These are phyloP conservation scores for Eremochloa ophiuroides DNA, from an alignment of 176 grass and related monocot species.

Conservation along the genomic window DNA sequence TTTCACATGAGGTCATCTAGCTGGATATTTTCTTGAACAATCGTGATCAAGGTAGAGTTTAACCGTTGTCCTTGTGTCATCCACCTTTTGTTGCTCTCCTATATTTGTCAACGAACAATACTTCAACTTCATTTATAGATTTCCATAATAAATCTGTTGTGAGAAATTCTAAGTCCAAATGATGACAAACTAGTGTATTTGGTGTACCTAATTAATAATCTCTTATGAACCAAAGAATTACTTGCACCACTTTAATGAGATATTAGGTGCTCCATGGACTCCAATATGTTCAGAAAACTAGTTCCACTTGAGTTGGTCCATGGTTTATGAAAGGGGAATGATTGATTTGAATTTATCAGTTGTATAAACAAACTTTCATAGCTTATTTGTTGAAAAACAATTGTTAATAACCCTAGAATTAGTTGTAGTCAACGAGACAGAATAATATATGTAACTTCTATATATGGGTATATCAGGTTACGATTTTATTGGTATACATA, in stretches of 20 bases:
- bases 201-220: slow-evolving; percentile 29
- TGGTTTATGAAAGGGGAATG: neutral
- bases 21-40: neutral
- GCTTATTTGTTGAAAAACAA: neutral
- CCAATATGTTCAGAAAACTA: neutral
- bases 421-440: neutral
- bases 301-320: slow-evolving; percentile 10
- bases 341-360: neutral
- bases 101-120: neutral
- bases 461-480: neutral
- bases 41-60: neutral
- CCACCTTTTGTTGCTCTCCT: neutral
- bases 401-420: neutral
- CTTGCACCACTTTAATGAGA: slow-evolving; percentile 29
- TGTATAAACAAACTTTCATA: neutral
- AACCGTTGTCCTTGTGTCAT: neutral
- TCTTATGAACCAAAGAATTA: slow-evolving; percentile 23
- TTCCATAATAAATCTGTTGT: neutral
- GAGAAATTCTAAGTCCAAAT: neutral
- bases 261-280: slow-evolving; percentile 21
- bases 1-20: neutral
- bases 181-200: neutral
- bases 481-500: neutral
- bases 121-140: neutral
- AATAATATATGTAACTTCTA: neutral